phyloP scores from a whole-genome alignment of 768 basidiomycete species.

The Asterophora lycoperdoides region DNA sequence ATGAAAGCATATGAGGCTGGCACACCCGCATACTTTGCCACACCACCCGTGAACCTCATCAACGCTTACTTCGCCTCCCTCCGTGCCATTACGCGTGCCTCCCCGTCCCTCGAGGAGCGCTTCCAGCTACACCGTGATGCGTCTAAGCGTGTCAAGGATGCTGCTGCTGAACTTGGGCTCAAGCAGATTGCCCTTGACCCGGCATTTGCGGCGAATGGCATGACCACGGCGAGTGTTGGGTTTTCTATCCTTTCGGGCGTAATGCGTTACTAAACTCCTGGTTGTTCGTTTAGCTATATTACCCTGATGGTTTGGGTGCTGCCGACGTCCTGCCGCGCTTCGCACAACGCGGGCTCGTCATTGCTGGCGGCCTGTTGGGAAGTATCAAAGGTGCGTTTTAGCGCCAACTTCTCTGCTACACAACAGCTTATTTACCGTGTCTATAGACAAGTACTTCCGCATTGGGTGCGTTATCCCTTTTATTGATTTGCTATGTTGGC shows the following conservation, averaged over 20 bases:
- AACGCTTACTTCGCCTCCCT: conserved; percentile 88
- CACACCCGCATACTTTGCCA: conserved; percentile 86
- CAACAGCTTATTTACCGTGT: not conserved
- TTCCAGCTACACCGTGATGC: conserved; percentile 72
- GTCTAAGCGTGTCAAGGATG: conserved; percentile 63
- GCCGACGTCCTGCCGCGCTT: conserved; percentile 76
- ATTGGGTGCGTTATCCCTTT: conserved; percentile 53
- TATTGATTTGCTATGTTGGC: conserved; percentile 3
- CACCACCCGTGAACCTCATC: conserved; percentile 91
- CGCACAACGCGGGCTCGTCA: conserved; percentile 64
- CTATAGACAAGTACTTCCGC: conserved; percentile 82
- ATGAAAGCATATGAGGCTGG: conserved; percentile 92
- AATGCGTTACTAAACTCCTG: not conserved
- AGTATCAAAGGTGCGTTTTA: conserved; percentile 70
- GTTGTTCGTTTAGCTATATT: conserved; percentile 54
- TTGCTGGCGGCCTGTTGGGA: conserved; percentile 86
- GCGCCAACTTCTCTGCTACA: not conserved
- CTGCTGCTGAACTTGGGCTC: conserved; percentile 64
- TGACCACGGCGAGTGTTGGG: conserved; percentile 69
- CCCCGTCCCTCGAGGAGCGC: conserved; percentile 70
- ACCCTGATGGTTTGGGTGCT: conserved; percentile 75
- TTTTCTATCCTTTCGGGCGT: not conserved
- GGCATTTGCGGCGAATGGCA: conserved; percentile 80
- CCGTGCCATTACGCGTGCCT: conserved; percentile 55
- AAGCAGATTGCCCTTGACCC: conserved; percentile 63